Conservation (phyloP, 176 grass and related monocot genomes). For the Areca catechu region DNA sequence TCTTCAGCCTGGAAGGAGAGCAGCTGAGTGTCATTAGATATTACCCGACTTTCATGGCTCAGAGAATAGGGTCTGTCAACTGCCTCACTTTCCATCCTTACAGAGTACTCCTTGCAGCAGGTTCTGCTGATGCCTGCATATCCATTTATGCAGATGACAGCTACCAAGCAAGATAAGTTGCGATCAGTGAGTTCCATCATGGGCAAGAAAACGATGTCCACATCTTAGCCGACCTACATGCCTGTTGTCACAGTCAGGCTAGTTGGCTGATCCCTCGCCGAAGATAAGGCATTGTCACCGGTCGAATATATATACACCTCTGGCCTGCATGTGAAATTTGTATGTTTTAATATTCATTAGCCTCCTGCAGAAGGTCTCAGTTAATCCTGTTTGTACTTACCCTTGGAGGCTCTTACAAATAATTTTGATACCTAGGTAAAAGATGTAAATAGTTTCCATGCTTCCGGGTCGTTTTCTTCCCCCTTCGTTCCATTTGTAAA, state of each 20-base stretch:
- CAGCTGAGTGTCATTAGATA: conserved; percentile 48
- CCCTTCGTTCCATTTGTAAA: conserved; percentile 54
- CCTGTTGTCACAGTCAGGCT: conserved; percentile 25
- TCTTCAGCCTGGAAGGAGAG: conserved; percentile 32
- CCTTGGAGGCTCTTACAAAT: conserved; percentile 56
- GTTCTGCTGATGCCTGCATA: conserved; percentile 73
- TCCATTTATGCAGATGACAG: conserved; percentile 86
- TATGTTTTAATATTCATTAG: conserved; percentile 85
- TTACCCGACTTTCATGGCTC: conserved; percentile 70
- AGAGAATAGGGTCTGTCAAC: conserved; percentile 57
- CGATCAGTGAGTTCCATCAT: background rate
- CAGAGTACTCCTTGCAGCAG: conserved; percentile 66
- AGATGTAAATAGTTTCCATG: conserved; percentile 78
- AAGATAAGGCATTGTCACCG: conserved; percentile 20
- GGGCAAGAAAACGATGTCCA: background rate
- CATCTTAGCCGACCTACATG: conserved; percentile 22
- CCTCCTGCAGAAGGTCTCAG: conserved; percentile 51
- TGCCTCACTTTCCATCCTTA: conserved; percentile 86
- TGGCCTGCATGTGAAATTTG: conserved; percentile 51
- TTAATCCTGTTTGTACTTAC: conserved; percentile 21
- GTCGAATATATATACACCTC: conserved; percentile 20
- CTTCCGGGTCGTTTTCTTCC: background rate
- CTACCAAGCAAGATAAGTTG: conserved; percentile 54
- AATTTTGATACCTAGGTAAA: conserved; percentile 53
- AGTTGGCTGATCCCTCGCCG: background rate